Evolutionary conservation across 495 filamentous ascomycete species (phyloP).

Genomic region (Talaromyces nanjingensis): DNA sequence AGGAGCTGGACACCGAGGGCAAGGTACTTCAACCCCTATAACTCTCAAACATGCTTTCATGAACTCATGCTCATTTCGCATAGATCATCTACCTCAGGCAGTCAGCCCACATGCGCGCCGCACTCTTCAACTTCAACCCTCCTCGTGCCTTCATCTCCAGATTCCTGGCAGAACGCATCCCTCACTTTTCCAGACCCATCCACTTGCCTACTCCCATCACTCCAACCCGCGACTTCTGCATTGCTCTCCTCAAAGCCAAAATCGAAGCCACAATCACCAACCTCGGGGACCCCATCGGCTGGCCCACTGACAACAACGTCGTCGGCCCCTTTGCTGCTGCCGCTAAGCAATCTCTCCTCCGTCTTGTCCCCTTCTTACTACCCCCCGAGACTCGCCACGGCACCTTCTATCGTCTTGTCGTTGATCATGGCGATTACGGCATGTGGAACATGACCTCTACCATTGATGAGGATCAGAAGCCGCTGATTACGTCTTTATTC

Average conservation of each 20-base stretch:
- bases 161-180: conserved; percentile 22
- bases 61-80: neutral
- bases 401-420: conserved; percentile 24
- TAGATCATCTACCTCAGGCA: conserved; percentile 13
- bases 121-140: conserved; percentile 24
- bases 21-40: conserved; percentile 12
- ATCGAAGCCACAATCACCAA: conserved; percentile 28
- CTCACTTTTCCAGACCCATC: conserved; percentile 16
- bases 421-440: conserved; percentile 31
- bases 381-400: conserved; percentile 16
- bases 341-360: conserved; percentile 15
- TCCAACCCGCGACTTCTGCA: conserved; percentile 29
- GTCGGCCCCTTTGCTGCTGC: conserved; percentile 24
- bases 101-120: conserved; percentile 24
- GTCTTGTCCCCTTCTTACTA: conserved; percentile 23
- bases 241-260: conserved; percentile 25
- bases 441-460: conserved; percentile 27
- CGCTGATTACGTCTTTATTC: conserved; percentile 24
- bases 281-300: conserved; percentile 29
- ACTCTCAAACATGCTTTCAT: neutral
- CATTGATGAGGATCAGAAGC: conserved; percentile 17
- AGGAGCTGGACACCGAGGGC: conserved; percentile 12
- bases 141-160: conserved; percentile 4
- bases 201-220: conserved; percentile 24
- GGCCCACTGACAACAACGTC: conserved; percentile 23